Conservation (phyloP, 2,329 filamentous ascomycete species). For the Cyanodermella asteris region DNA sequence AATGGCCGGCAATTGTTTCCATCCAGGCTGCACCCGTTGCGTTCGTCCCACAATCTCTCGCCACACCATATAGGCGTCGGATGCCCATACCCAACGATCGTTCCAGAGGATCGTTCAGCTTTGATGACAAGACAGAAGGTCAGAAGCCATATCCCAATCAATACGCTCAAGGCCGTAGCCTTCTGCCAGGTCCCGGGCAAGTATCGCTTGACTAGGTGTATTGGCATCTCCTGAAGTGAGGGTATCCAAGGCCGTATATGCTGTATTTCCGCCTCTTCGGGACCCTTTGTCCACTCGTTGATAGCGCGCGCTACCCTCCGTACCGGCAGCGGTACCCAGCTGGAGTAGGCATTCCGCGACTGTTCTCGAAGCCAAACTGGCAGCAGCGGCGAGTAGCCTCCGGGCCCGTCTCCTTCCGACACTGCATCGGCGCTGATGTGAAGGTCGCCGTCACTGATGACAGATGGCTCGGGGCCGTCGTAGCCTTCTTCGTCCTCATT, state of each 20-base stretch:
- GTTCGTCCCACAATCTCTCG: slow-evolving; percentile 23
- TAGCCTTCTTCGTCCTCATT: slow-evolving; percentile 4
- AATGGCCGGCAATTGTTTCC: slow-evolving; percentile 35
- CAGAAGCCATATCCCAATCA: slow-evolving; percentile 25
- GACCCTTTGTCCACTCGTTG: slow-evolving; percentile 24
- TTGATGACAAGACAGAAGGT: slow-evolving; percentile 23
- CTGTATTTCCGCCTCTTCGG: slow-evolving; percentile 22
- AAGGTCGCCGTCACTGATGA: slow-evolving; percentile 6
- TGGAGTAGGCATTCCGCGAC: slow-evolving; percentile 23
- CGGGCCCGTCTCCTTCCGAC: slow-evolving; percentile 1
- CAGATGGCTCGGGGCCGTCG: slow-evolving; percentile 6
- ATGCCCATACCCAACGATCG: slow-evolving; percentile 26
- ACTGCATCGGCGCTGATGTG: slow-evolving; percentile 4
- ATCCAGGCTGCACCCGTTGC: slow-evolving; percentile 29
- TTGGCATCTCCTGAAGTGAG: slow-evolving; percentile 23
- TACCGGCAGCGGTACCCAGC: slow-evolving; percentile 24
- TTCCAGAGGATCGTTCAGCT: slow-evolving; percentile 22
- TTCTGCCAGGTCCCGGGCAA: slow-evolving; percentile 25
- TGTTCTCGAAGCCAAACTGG: slow-evolving; percentile 27
- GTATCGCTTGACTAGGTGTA: slow-evolving; percentile 20
- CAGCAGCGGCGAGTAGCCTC: slow-evolving; percentile 9
- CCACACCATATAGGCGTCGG: slow-evolving; percentile 23
- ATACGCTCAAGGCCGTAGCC: slow-evolving; percentile 17
- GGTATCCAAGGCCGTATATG: slow-evolving; percentile 24
- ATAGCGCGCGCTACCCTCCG: slow-evolving; percentile 22